Percentiles rank a stretch among this genome's conserved stretches.
Evolutionary conservation across 2,329 filamentous ascomycete species (phyloP).

Genomic region (Emergomyces africanus): DNA sequence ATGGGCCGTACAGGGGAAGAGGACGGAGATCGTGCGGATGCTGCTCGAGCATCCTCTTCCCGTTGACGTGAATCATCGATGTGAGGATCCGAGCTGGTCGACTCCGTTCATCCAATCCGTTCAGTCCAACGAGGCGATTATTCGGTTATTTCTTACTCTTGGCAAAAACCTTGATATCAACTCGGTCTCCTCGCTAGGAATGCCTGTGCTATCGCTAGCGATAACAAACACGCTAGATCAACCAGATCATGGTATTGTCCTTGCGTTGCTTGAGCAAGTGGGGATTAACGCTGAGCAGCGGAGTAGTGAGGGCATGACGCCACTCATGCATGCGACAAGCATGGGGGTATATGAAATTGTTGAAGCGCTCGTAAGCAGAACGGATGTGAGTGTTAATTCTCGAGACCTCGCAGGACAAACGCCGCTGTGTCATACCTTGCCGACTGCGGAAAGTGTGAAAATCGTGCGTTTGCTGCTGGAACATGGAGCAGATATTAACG

Average conservation of each 20-base stretch:
- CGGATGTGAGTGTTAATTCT: neutral
- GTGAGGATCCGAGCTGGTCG: neutral
- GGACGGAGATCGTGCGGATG: neutral
- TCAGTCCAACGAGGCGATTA: neutral
- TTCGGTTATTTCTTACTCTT: neutral
- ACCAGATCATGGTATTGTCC: neutral
- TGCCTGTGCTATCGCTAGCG: neutral
- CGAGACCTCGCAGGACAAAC: neutral
- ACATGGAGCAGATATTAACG: conserved; percentile 2
- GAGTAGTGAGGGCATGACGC: neutral
- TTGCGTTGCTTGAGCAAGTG: neutral
- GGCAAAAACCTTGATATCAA: neutral
- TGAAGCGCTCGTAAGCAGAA: neutral
- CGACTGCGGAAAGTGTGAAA: neutral
- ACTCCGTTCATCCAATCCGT: neutral
- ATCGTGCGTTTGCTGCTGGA: neutral
- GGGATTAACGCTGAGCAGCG: neutral
- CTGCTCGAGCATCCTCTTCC: neutral
- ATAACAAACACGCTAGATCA: neutral
- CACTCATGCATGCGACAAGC: neutral
- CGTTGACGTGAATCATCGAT: neutral
- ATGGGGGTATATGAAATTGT: neutral
- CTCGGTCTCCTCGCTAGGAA: neutral
- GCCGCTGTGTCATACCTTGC: neutral
- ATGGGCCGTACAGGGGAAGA: neutral